Evolutionary conservation across 148 eudicot species (phyloP).

Genomic region (Silene latifolia): DNA sequence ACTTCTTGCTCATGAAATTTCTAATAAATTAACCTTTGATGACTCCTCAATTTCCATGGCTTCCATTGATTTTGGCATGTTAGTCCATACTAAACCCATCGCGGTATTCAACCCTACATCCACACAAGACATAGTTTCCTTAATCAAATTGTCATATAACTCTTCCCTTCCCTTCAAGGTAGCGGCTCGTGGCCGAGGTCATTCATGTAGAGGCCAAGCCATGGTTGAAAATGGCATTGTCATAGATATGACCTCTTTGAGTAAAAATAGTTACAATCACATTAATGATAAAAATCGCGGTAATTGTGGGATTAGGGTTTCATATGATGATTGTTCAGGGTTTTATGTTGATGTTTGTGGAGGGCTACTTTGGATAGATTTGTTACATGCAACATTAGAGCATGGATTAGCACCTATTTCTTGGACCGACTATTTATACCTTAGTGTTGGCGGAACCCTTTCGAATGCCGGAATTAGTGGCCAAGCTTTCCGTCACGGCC

Average conservation of each 20-base stretch:
- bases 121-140: constrained; percentile 39
- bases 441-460: constrained; percentile 88
- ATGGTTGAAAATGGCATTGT: constrained; percentile 69
- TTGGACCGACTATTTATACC: constrained; percentile 87
- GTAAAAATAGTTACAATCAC: neutral
- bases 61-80: constrained; percentile 58
- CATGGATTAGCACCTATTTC: constrained; percentile 76
- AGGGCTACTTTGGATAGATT: constrained; percentile 78
- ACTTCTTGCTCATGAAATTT: constrained; percentile 27
- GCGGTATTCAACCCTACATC: constrained; percentile 61
- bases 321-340: constrained; percentile 20
- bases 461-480: constrained; percentile 95
- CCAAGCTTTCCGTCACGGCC: constrained; percentile 67
- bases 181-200: constrained; percentile 71
- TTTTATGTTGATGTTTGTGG: constrained; percentile 65
- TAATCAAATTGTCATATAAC: constrained; percentile 44
- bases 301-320: constrained; percentile 43
- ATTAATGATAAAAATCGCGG: neutral
- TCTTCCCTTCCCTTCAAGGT: constrained; percentile 37
- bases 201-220: constrained; percentile 81
- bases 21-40: constrained; percentile 29
- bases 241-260: constrained; percentile 55
- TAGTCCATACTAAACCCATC: constrained; percentile 36
- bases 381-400: constrained; percentile 43
- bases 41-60: constrained; percentile 34